A percentile compares a stretch with the other conserved stretches of the same genome.
These are phyloP conservation scores for Diaporthe eres DNA, from an alignment of 2,329 filamentous ascomycete genomes.

Conservation along the genomic window DNA sequence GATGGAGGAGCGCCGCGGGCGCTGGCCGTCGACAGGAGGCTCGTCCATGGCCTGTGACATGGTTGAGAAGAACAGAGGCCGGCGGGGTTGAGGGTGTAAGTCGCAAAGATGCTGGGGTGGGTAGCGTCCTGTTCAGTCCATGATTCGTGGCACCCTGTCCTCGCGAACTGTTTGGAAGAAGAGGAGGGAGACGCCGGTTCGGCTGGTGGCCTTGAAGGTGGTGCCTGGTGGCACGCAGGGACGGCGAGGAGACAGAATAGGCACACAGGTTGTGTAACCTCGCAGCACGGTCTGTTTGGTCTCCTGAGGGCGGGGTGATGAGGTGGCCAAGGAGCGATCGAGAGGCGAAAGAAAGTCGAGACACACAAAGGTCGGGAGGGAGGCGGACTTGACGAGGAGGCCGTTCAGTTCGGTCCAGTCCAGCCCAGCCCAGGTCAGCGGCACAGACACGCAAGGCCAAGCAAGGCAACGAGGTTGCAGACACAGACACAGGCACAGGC, in stretches of 20 bases:
- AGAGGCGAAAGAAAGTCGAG: constrained; percentile 6
- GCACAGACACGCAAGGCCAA: neutral
- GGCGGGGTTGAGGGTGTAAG: constrained; percentile 15
- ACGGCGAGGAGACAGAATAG: neutral
- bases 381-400: neutral
- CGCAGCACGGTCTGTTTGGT: constrained; percentile 21
- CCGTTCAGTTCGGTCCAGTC: neutral
- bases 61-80: constrained; percentile 12
- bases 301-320: constrained; percentile 16
- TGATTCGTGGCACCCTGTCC: constrained; percentile 25
- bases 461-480: neutral
- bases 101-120: neutral
- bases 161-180: neutral
- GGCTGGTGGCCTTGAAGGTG: neutral
- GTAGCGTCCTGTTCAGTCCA: constrained; percentile 31
- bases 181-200: neutral
- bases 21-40: constrained; percentile 42
- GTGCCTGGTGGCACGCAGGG: neutral
- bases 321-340: constrained; percentile 2
- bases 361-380: neutral
- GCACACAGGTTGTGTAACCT: constrained; percentile 20
- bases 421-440: neutral
- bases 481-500: neutral
- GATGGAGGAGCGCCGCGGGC: constrained; percentile 48
- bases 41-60: constrained; percentile 44